phyloP scores from a whole-genome alignment of 441 rosid genomes.

The Populus hybrid region DNA sequence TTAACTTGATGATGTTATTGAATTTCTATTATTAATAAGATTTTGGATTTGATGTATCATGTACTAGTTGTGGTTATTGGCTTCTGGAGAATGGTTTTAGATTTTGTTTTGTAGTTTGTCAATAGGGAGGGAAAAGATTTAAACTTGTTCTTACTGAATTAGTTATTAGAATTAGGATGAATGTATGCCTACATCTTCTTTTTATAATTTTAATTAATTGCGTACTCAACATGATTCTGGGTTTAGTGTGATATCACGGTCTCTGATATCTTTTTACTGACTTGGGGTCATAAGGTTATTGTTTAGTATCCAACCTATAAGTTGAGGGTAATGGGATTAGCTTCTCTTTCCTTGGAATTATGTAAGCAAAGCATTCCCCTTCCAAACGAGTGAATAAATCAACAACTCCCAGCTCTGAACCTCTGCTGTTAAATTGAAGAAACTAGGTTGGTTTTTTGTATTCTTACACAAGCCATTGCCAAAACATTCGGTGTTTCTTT shows the following conservation, averaged over 20 bases:
- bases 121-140: background rate
- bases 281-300: background rate
- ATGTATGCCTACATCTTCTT: background rate
- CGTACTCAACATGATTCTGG: background rate
- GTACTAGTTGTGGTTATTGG: background rate
- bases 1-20: background rate
- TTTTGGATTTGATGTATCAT: background rate
- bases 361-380: background rate
- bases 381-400: too few species aligned
- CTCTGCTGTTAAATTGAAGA: too few species aligned
- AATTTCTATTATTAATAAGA: background rate
- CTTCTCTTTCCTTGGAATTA: background rate
- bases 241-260: background rate
- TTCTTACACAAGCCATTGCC: too few species aligned
- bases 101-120: background rate
- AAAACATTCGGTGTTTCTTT: too few species aligned
- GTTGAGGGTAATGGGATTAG: background rate
- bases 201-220: background rate
- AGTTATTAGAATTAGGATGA: background rate
- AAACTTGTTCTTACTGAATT: background rate
- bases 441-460: too few species aligned
- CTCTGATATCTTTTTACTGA: background rate
- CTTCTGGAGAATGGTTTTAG: background rate
- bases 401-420: too few species aligned
- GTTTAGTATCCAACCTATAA: background rate